phyloP scores from a whole-genome alignment of 371 early-diverging fungal genomes.

The Coemansia sp. region DNA sequence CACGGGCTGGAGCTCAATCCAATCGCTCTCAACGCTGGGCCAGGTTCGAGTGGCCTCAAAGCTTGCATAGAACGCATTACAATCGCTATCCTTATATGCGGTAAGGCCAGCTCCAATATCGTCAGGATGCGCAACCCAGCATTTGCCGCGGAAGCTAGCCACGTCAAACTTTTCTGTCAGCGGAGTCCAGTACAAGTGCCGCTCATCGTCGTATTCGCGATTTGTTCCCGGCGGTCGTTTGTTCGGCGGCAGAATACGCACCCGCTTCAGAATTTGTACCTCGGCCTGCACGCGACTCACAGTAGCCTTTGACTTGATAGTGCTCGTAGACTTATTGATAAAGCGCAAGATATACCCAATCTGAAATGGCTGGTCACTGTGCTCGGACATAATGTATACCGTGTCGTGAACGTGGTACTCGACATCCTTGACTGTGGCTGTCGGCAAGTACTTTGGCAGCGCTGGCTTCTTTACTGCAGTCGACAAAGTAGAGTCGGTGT shows the following conservation, averaged over 20 bases:
- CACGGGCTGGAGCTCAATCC: conserved; percentile 24
- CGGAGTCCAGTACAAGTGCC: conserved; percentile 50
- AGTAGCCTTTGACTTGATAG: neutral
- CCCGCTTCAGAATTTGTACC: conserved; percentile 31
- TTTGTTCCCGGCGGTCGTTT: conserved; percentile 13
- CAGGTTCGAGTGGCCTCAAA: conserved; percentile 20
- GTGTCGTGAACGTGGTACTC: conserved; percentile 56
- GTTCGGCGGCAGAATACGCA: conserved; percentile 23
- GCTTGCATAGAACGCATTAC: conserved; percentile 53
- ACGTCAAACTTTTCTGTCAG: conserved; percentile 17
- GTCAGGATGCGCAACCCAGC: conserved; percentile 55
- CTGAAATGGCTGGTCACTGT: conserved; percentile 51
- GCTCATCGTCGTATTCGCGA: conserved; percentile 44
- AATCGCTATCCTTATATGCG: conserved; percentile 50
- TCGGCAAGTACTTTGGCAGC: conserved; percentile 9
- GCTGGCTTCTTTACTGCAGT: neutral
- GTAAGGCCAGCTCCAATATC: conserved; percentile 43
- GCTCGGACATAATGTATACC: conserved; percentile 52
- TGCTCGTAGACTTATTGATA: neutral
- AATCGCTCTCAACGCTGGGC: conserved; percentile 16
- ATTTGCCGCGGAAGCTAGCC: conserved; percentile 54
- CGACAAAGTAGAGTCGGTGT: neutral
- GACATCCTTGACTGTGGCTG: conserved; percentile 30
- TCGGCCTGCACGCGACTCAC: conserved; percentile 14
- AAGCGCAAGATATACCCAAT: conserved; percentile 53